These are phyloP conservation scores for Sporothrix brunneoviolacea DNA, from an alignment of 2,329 filamentous ascomycete genomes.

Conservation along the genomic window DNA sequence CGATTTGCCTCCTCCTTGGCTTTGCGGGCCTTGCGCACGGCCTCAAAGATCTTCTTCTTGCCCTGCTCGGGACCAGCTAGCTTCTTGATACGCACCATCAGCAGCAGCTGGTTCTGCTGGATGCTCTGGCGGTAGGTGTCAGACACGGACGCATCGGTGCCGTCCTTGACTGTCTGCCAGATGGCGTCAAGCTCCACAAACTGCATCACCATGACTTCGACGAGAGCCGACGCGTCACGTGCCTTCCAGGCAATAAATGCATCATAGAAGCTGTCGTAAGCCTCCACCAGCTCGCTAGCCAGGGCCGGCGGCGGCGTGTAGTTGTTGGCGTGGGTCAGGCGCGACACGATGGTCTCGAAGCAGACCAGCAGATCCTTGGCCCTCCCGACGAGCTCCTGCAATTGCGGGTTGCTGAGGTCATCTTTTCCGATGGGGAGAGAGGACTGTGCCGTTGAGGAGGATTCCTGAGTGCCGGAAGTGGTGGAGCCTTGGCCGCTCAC, in stretches of 20 bases:
- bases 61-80: conserved; percentile 66
- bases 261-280: conserved; percentile 67
- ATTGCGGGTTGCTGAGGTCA: conserved; percentile 54
- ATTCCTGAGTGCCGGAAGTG: neutral
- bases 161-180: conserved; percentile 75
- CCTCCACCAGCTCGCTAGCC: conserved; percentile 56
- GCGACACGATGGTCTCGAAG: conserved; percentile 68
- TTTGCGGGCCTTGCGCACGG: conserved; percentile 64
- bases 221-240: conserved; percentile 67
- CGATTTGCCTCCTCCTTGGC: conserved; percentile 48
- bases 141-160: conserved; percentile 64
- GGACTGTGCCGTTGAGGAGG: conserved; percentile 46
- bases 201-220: conserved; percentile 80
- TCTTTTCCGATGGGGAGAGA: conserved; percentile 38
- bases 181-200: conserved; percentile 81
- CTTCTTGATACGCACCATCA: conserved; percentile 73
- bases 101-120: conserved; percentile 70
- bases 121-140: conserved; percentile 75
- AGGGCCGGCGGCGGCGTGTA: conserved; percentile 59
- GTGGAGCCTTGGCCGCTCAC: neutral
- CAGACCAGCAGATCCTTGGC: conserved; percentile 68
- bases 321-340: conserved; percentile 58
- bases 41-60: conserved; percentile 66
- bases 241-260: conserved; percentile 82
- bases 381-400: conserved; percentile 68